Evolutionary conservation across 2,329 filamentous ascomycete genomes (phyloP), one percentile per base, ranked within the genome.

Genomic region (Lachnum nothofagi): DNA sequence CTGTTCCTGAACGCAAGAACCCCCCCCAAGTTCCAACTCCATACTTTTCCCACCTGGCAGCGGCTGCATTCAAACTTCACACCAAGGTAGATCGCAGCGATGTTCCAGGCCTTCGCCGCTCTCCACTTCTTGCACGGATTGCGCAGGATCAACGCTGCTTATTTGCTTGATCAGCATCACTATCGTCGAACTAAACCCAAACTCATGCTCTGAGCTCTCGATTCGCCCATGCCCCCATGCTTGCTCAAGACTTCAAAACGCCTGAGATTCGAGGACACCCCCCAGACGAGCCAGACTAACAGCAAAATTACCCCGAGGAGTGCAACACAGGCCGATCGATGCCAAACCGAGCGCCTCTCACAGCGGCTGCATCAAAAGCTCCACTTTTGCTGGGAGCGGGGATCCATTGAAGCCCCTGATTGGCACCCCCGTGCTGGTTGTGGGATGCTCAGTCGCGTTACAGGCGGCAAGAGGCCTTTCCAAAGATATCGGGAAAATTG

Each of bases 141-240:
- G 24, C 6, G 43, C 44, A 49, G 39, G 47, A 54, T 54, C 53
- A 53, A 47, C 54, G 51, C 49, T 54, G 48, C 54, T 54, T 54
- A 51, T 45, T 54, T 49, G 37, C 5, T 24, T 43, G 51, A 51
- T 54, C 49, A 53, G 16, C 55, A 44, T 20, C 16, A 31, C 46
- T 42, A 45, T 20, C 46, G 41, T 7, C 39, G 25, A 42, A 33
- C 38, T 40, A 42, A 16, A 19, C 9, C 23, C 22, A 50, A n/a
- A n/a, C 12, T 27, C 6, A 27, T 27, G 25, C 25, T 27, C 25
- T 44, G 34, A 37, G 10, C 43, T 22, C 44, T 48, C 27, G 37
- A 48, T 55, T 53, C 50, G 52, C 29, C 44, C 43, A n/a, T n/a
- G n/a, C n/a, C n/a, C n/a, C n/a, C n/a, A n/a, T 38, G 35, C 4